phyloP scores from a whole-genome alignment of 495 filamentous ascomycete species.

The Aspergillus avenaceus region DNA sequence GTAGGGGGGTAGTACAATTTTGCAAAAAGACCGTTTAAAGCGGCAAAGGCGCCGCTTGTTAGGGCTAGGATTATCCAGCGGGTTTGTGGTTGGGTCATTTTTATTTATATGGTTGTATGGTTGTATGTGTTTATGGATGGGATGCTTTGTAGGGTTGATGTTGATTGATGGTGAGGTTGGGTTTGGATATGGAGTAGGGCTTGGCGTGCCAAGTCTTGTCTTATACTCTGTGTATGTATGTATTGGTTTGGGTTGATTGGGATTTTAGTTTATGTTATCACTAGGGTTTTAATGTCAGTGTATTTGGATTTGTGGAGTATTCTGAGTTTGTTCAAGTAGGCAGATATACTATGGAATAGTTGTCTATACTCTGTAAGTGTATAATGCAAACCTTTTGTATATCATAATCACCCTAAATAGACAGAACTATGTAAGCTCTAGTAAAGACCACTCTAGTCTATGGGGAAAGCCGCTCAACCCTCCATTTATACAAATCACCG shows the following conservation, averaged over 20 bases:
- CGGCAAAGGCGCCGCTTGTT: constrained; percentile 83
- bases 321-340: too few species aligned
- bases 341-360: too few species aligned
- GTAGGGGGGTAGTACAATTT: constrained; percentile 61
- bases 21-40: constrained; percentile 92
- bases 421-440: too few species aligned
- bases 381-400: too few species aligned
- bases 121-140: neutral
- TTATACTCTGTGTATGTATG: neutral
- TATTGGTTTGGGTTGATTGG: neutral
- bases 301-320: too few species aligned
- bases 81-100: constrained; percentile 9
- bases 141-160: neutral
- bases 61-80: constrained; percentile 79
- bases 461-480: constrained; percentile 39
- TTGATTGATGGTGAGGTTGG: neutral
- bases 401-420: too few species aligned
- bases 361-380: too few species aligned
- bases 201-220: neutral
- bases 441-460: constrained; percentile 16
- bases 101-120: constrained; percentile 1
- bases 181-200: neutral
- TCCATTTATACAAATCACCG: constrained; percentile 51
- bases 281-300: too few species aligned
- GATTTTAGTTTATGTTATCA: too few species aligned